A percentile compares a stretch with the other conserved stretches of the same genome.
Evolutionary conservation across 306 rosid genomes (phyloP).

Genomic region (Ceratonia siliqua): DNA sequence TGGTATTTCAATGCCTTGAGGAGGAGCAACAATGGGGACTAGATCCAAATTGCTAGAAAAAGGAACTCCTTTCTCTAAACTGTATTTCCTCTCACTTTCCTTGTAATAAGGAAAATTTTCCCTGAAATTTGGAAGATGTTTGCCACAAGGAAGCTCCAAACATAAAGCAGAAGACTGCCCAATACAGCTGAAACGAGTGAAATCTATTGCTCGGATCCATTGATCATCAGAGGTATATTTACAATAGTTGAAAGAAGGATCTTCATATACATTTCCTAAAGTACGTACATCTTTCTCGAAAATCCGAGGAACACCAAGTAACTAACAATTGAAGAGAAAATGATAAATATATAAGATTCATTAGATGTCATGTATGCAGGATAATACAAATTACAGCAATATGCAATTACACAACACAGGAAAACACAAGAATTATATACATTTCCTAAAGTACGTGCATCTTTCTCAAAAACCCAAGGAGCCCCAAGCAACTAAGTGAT

Average conservation of each 20-base stretch:
- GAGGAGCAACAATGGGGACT: constrained; percentile 62
- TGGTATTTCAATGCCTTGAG: constrained; percentile 51
- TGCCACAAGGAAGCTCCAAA: constrained; percentile 54
- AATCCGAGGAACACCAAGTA: too few relatives aligned
- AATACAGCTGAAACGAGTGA: constrained; percentile 53
- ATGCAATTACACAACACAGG: too few relatives aligned
- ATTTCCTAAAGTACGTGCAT: neutral
- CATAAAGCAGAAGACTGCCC: constrained; percentile 72
- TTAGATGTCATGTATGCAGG: too few relatives aligned
- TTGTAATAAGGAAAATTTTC: constrained; percentile 50
- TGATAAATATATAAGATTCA: too few relatives aligned
- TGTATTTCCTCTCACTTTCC: constrained; percentile 35
- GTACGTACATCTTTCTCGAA: too few relatives aligned
- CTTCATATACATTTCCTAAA: too few relatives aligned
- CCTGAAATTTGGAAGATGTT: constrained; percentile 52
- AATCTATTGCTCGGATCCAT: constrained; percentile 67
- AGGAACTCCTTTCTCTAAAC: constrained; percentile 38
- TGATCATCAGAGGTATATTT: too few relatives aligned
- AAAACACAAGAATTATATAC: too few relatives aligned
- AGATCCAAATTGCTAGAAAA: constrained; percentile 43
- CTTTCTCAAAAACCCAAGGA: constrained; percentile 65
- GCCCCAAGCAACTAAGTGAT: constrained; percentile 59
- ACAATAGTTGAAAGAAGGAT: too few relatives aligned
- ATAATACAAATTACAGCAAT: too few relatives aligned
- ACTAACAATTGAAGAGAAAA: too few relatives aligned